Conservation (phyloP, 2,329 filamentous ascomycete species). For the Xylariaceae sp. region DNA sequence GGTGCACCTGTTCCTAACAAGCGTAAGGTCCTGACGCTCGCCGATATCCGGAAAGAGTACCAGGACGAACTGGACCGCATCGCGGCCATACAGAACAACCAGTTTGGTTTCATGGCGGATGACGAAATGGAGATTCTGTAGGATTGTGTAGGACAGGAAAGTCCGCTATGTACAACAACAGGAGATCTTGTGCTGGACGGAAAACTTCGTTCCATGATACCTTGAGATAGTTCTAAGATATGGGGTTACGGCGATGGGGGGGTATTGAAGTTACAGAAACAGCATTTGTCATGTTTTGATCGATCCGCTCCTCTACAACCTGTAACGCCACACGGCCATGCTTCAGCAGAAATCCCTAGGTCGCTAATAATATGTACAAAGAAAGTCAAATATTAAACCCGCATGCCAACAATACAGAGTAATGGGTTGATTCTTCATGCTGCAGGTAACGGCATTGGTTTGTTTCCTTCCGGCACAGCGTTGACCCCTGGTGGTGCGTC, state of each 20-base stretch:
- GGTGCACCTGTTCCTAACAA: constrained; percentile 35
- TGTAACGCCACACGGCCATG: constrained; percentile 27
- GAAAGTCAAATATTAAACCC: constrained; percentile 7
- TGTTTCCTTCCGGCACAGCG: constrained; percentile 33
- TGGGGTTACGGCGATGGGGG: constrained; percentile 9
- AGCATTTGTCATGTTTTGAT: constrained; percentile 11
- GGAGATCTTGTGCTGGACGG: constrained; percentile 18
- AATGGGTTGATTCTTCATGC: constrained; percentile 14
- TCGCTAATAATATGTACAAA: constrained; percentile 25
- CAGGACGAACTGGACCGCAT: constrained; percentile 85
- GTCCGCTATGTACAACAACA: constrained; percentile 20
- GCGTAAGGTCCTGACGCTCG: constrained; percentile 76
- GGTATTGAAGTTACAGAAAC: constrained; percentile 11
- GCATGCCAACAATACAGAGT: constrained; percentile 2
- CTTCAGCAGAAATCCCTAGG: constrained; percentile 17
- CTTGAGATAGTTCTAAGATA: constrained; percentile 20
- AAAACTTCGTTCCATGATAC: too few relatives aligned
- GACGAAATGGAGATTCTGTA: constrained; percentile 51
- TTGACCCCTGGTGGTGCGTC: constrained; percentile 44
- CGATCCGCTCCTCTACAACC: constrained; percentile 17
- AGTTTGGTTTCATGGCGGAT: constrained; percentile 68
- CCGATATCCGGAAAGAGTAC: constrained; percentile 83
- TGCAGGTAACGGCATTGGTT: constrained; percentile 21
- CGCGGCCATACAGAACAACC: constrained; percentile 79
- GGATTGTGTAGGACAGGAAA: constrained; percentile 8